A percentile compares a stretch with the other conserved stretches of the same genome.
Evolutionary conservation across 1,139 yeast genomes (phyloP).

Genomic region (Pichia sp.): DNA sequence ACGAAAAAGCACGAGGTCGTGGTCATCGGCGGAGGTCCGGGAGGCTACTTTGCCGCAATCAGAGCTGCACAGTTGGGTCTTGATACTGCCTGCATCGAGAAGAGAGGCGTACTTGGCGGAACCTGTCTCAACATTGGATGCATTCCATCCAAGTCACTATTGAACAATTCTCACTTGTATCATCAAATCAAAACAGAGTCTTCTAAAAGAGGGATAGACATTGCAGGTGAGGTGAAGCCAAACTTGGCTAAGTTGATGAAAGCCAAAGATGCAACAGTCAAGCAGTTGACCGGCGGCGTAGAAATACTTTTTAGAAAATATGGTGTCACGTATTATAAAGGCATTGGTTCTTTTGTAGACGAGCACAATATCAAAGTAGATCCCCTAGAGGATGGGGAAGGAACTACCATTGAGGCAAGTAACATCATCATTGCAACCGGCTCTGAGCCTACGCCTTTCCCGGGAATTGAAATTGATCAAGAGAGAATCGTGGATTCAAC

Average conservation of each 20-base stretch:
- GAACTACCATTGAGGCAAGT: slow-evolving; percentile 66
- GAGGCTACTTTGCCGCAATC: slow-evolving; percentile 98
- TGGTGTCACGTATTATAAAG: slow-evolving; percentile 92
- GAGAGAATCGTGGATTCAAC: slow-evolving; percentile 96
- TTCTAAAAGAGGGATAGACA: slow-evolving; percentile 84
- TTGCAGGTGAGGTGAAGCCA: slow-evolving; percentile 64
- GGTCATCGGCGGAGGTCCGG: slow-evolving; percentile 99
- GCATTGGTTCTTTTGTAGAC: slow-evolving; percentile 81
- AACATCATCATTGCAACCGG: slow-evolving; percentile 96
- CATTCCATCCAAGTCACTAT: slow-evolving; percentile 93
- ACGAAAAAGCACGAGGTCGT: slow-evolving; percentile 78
- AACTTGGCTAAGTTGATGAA: slow-evolving; percentile 80
- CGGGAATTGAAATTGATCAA: slow-evolving; percentile 95
- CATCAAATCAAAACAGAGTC: slow-evolving; percentile 88
- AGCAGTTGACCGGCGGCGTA: slow-evolving; percentile 85
- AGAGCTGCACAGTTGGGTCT: slow-evolving; percentile 96
- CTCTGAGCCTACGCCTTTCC: slow-evolving; percentile 98
- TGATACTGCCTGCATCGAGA: slow-evolving; percentile 94
- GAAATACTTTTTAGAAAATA: slow-evolving; percentile 94
- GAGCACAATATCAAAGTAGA: slow-evolving; percentile 75
- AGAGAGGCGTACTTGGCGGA: slow-evolving; percentile 95
- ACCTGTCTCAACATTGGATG: slow-evolving; percentile 98
- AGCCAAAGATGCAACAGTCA: slow-evolving; percentile 89
- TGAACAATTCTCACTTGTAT: slow-evolving; percentile 90
- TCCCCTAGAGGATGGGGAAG: slow-evolving; percentile 82